These are phyloP conservation scores for Aegle marmelos DNA, from an alignment of 345 rosid species.

Conservation along the genomic window DNA sequence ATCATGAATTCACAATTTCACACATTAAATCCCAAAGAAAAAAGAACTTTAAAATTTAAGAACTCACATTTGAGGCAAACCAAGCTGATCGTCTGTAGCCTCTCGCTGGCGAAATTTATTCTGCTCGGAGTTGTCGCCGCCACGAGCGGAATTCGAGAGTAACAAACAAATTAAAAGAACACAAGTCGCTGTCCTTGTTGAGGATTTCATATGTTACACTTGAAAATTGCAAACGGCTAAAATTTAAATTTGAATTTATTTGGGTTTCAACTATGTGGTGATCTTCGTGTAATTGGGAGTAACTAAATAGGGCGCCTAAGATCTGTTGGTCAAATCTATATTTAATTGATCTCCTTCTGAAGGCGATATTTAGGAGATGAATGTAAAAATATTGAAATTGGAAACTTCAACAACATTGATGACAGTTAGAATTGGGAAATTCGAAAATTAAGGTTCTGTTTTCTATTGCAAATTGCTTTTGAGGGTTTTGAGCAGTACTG, in stretches of 20 bases:
- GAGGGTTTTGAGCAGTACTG: not conserved
- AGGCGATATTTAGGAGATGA: not conserved
- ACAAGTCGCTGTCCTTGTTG: constrained; percentile 9
- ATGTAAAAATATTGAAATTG: not conserved
- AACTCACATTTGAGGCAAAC: constrained; percentile 70
- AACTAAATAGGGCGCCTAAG: not conserved
- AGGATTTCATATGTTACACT: constrained; percentile 48
- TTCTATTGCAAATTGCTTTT: not conserved
- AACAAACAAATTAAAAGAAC: constrained; percentile 43
- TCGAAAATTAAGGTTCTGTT: not conserved
- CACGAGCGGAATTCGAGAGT: constrained; percentile 27
- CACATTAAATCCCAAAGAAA: not conserved
- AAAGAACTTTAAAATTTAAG: not conserved
- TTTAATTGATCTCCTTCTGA: not conserved
- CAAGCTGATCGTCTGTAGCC: constrained; percentile 78
- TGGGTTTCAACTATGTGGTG: not conserved
- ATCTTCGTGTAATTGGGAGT: not conserved
- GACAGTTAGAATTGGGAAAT: not conserved
- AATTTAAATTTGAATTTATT: not conserved
- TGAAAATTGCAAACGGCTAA: not conserved
- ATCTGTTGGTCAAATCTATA: not conserved
- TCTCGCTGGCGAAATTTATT: constrained; percentile 77
- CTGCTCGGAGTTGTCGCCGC: constrained; percentile 40
- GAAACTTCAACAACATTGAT: not conserved
- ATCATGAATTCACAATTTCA: not conserved